Base-by-base conservation (phyloP, 2,329 filamentous ascomycete genomes). In the Aspergillus sojae region DNA sequence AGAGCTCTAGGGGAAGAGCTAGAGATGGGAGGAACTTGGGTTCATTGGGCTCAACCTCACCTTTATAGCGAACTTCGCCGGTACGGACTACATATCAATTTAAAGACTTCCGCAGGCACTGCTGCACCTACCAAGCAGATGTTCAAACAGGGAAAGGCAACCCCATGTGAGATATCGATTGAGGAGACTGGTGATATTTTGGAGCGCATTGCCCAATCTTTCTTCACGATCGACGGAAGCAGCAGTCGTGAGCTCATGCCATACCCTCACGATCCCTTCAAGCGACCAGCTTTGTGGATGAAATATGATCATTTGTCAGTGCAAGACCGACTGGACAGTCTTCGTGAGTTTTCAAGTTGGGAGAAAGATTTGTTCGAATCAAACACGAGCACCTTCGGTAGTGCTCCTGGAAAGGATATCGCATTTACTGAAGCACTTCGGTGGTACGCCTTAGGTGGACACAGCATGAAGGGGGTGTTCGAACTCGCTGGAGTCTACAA, bases 11-110 rank as follows among this genome's bases (percentile, higher is more conserved):
- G 77, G 0, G 73, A 72, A 16, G 72, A 75, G 0, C 72, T 78
- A 45, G 80, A 81, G 57, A 80, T 81, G 76, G 79, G 79, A 11
- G 79, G 79, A 0, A 80, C 79, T 0, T 81, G 79, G 78, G 72
- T 81, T 0, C 77, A 79, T 57, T 77, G 74, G 75, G 58, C 60
- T 6, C 71, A 74, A 56, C 72, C 71, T 9, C 73, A 77, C 61
- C 45, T 76, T 1, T 78, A 70, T 39, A 52, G 52, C 19, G 74
- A 78, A 54, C 57, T 77, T 0, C 67, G 67, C 2, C 69, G 73
- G 12, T 77, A 78, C 21, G 50, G 55, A 3, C 41, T 61, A 23
- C 61, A 62, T 12, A 11, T 21, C 41, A 63, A 68, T n/a, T 65
- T 77, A 2, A 69, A 66, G 50, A 62, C 63, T 1, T 69, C 67